phyloP scores from a whole-genome alignment of 768 basidiomycete species.

The Trametopsis cervina region DNA sequence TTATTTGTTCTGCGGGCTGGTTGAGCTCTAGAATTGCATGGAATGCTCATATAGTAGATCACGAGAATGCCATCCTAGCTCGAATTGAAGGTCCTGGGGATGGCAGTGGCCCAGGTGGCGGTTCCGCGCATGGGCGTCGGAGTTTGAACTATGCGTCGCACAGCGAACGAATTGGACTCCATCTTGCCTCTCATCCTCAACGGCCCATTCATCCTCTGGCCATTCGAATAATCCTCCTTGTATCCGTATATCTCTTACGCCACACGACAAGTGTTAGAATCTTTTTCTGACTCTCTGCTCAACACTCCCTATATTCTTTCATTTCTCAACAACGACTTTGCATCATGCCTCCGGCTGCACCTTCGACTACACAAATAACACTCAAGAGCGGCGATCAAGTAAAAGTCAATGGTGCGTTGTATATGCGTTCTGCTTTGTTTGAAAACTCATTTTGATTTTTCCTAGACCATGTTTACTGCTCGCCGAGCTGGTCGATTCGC shows the following conservation, averaged over 20 bases:
- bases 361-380: constrained; percentile 39
- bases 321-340: constrained; percentile 5
- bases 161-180: constrained; percentile 24
- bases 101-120: no score
- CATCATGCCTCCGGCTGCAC: constrained; percentile 16
- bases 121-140: constrained; percentile 13
- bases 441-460: constrained; percentile 29
- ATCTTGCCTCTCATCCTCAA: constrained; percentile 10
- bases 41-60: no score
- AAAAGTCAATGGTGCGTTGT: constrained; percentile 73
- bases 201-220: neutral
- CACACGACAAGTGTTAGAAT: constrained; percentile 2
- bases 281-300: constrained; percentile 10
- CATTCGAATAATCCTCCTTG: constrained; percentile 6
- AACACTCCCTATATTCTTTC: neutral
- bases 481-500: constrained; percentile 84
- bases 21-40: no score
- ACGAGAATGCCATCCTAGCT: no score
- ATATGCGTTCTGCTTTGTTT: constrained; percentile 13
- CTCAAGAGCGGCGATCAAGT: constrained; percentile 82
- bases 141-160: constrained; percentile 22
- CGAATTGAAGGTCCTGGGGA: no score
- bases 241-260: neutral
- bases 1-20: no score
- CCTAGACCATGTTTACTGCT: constrained; percentile 94